Evolutionary conservation across 257 asterid species (phyloP).

Genomic region (Agastache rugosa): DNA sequence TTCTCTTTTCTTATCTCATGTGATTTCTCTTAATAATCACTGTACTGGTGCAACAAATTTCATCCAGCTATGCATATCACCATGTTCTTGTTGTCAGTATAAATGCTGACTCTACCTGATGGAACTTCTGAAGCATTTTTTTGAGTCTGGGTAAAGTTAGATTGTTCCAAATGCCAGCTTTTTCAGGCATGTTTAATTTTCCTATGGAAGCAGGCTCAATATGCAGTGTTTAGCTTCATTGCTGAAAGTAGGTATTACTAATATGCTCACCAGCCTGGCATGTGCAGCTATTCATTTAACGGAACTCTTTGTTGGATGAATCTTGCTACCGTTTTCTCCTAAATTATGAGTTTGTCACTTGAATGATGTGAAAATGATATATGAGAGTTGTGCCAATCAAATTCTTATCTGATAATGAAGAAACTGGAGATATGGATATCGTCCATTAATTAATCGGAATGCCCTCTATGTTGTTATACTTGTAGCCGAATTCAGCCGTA

Average conservation of each 20-base stretch:
- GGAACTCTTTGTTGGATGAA: slow-evolving; percentile 25
- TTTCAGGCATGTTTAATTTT: slow-evolving; percentile 3
- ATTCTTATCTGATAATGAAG: slow-evolving; percentile 27
- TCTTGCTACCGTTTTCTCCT: slow-evolving; percentile 10
- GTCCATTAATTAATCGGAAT: background rate
- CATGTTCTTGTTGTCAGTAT: slow-evolving; percentile 16
- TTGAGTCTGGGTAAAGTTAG: slow-evolving; percentile 24
- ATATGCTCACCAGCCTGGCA: slow-evolving; percentile 24
- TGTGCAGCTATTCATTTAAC: slow-evolving; percentile 25
- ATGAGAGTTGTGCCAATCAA: slow-evolving; percentile 26
- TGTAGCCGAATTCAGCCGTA: slow-evolving; percentile 18
- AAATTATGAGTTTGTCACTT: slow-evolving; percentile 1
- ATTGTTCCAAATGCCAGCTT: background rate
- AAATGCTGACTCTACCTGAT: slow-evolving; percentile 1
- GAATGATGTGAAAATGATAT: slow-evolving; percentile 17
- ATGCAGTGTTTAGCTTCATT: slow-evolving; percentile 25
- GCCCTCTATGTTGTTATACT: slow-evolving; percentile 12
- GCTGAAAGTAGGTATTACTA: slow-evolving; percentile 26
- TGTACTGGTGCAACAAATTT: slow-evolving; percentile 23
- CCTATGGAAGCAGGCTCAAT: slow-evolving; percentile 32
- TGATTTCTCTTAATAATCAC: slow-evolving; percentile 18
- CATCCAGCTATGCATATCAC: slow-evolving; percentile 31
- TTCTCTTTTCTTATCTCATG: slow-evolving; percentile 22
- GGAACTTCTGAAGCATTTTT: slow-evolving; percentile 11
- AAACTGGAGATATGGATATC: background rate